Conservation (phyloP, 2,329 filamentous ascomycete species). For the Seiridium unicorne region DNA sequence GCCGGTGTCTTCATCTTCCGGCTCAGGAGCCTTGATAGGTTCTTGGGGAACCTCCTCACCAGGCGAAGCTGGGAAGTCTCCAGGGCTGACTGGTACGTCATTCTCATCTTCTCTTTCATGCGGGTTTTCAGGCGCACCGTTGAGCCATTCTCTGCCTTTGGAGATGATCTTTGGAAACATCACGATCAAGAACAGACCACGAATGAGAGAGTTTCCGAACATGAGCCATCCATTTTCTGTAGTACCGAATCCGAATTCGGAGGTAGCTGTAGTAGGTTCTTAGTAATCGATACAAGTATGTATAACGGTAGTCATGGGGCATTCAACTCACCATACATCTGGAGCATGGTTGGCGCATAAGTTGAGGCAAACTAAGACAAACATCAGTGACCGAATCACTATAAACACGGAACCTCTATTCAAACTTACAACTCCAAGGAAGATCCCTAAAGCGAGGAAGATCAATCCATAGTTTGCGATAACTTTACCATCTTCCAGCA, state of each 20-base stretch:
- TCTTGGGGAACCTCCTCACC: constrained; percentile 24
- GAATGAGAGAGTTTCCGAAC: constrained; percentile 53
- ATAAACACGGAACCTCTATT: not conserved
- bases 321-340: constrained; percentile 45
- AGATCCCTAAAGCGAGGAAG: constrained; percentile 64
- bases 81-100: constrained; percentile 19
- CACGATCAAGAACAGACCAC: constrained; percentile 53
- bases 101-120: constrained; percentile 7
- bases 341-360: constrained; percentile 62
- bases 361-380: constrained; percentile 56
- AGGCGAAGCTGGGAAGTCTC: constrained; percentile 20
- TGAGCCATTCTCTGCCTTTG: constrained; percentile 38
- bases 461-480: constrained; percentile 60
- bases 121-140: constrained; percentile 10
- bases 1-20: constrained; percentile 25
- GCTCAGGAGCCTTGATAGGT: constrained; percentile 18
- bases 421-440: constrained; percentile 57
- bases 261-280: constrained; percentile 35
- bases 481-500: constrained; percentile 46
- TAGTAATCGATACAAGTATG: not conserved
- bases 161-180: constrained; percentile 53
- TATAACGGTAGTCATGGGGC: too few relatives aligned
- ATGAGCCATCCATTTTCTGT: constrained; percentile 56
- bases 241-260: constrained; percentile 53
- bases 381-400: not conserved